Evolutionary conservation across 768 basidiomycete genomes (phyloP), one percentile per base, ranked within the genome.

Genomic region (Tylopilus sp.): DNA sequence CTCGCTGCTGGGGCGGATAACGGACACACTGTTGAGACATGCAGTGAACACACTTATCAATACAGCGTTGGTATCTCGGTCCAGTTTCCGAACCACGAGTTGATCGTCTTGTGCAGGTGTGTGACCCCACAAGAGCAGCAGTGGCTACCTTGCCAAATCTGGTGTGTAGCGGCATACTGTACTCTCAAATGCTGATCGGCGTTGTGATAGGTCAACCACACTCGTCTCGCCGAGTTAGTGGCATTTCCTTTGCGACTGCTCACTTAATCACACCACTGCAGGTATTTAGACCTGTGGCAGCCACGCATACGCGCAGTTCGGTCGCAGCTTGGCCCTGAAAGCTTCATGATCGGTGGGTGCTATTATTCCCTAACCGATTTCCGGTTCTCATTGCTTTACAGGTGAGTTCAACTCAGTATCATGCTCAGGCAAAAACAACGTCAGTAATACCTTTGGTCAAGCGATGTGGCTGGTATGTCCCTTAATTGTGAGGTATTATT

Each of bases 331-430:
- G 79, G 79, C 3, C 69, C 73, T 7, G 72, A 80, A 48, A 62
- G 72, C 11, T 81, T 80, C 48, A 67, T 75, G 33, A 75, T 80
- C 44, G 79, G 77, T 78, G 48, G 30, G 40, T 36, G 11, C 28
- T 31, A 8, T 9, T 15, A 25, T 39, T 15, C 12, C 25, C 5
- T 30, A 30, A 25, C 21, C 23, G 23, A 17, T 13, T 26, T 10
- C 36, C 17, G 11, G 20, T 33, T 9, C 21, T 62, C 15, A 56
- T 40, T 20, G 10, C 13, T 33, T 7, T 7, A 7, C 20, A 79
- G 79, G 79, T 8, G 79, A 80, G 62, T 80, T 78, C 54, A 81
- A 79, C 51, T 80, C 79, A 0, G 77, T 80, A 11, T 79, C 78
- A 6, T 80, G 79, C 47, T 74, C 75, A 12, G 79, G 79, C 5